A percentile compares a stretch with the other conserved stretches of the same genome.
These are phyloP conservation scores for Lactarius quietus DNA, from an alignment of 768 basidiomycete genomes.

Conservation along the genomic window DNA sequence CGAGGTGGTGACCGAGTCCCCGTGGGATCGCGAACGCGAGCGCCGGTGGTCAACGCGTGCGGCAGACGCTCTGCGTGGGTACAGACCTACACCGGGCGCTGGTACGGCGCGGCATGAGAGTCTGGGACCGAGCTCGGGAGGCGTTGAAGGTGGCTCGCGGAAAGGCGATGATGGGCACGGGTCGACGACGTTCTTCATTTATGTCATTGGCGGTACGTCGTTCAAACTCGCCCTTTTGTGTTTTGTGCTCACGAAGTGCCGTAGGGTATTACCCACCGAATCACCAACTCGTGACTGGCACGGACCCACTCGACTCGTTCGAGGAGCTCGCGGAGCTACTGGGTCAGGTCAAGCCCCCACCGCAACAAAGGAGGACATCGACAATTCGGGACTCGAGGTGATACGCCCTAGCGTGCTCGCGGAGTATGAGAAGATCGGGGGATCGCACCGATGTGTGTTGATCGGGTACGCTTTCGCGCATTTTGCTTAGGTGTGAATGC, in stretches of 20 bases:
- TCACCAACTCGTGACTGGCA: slow-evolving; percentile 78
- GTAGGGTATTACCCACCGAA: slow-evolving; percentile 85
- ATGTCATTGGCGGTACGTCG: background rate
- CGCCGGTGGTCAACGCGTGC: slow-evolving; percentile 58
- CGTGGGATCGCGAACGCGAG: slow-evolving; percentile 13
- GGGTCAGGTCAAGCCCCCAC: slow-evolving; percentile 78
- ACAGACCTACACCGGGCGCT: slow-evolving; percentile 36
- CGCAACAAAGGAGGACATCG: slow-evolving; percentile 77
- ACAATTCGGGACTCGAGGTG: slow-evolving; percentile 72
- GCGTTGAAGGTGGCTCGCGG: background rate
- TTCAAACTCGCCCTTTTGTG: background rate
- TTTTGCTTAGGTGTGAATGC: background rate
- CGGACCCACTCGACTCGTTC: slow-evolving; percentile 67
- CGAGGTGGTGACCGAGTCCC: background rate
- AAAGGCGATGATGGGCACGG: slow-evolving; percentile 26
- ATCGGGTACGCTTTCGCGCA: slow-evolving; percentile 53
- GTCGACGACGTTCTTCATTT: slow-evolving; percentile 47
- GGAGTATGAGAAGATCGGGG: slow-evolving; percentile 42
- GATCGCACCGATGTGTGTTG: slow-evolving; percentile 65
- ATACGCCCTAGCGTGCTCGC: slow-evolving; percentile 46
- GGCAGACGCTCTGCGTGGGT: slow-evolving; percentile 55
- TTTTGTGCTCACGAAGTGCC: background rate
- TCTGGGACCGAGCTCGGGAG: background rate
- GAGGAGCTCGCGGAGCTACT: slow-evolving; percentile 81
- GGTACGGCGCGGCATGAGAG: slow-evolving; percentile 26